Percentiles rank a stretch among this genome's conserved stretches.
Evolutionary conservation across 139 green algal genomes (phyloP).

Genomic region (Asterochloris erici): DNA sequence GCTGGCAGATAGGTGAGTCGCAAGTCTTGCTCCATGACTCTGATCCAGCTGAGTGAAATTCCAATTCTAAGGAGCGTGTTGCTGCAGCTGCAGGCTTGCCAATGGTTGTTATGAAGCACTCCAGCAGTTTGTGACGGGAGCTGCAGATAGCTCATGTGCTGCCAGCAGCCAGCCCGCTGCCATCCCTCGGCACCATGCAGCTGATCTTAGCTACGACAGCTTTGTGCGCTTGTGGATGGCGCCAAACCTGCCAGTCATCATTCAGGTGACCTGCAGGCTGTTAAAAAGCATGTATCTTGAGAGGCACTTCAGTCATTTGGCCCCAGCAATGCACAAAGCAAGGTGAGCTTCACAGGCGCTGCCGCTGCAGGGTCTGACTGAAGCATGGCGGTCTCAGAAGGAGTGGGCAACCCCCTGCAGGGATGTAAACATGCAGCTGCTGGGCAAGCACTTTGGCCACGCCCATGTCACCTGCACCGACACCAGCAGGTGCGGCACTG

Average conservation of each 20-base stretch:
- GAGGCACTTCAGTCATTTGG: neutral
- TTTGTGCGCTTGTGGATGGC: slow-evolving; percentile 62
- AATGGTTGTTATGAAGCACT: neutral
- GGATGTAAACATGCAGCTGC: slow-evolving; percentile 19
- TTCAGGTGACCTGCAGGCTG: slow-evolving; percentile 35
- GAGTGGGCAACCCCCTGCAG: slow-evolving; percentile 45
- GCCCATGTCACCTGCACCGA: slow-evolving; percentile 43
- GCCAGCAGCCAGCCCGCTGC: neutral
- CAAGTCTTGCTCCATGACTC: neutral
- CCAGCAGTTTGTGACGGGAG: too few relatives aligned
- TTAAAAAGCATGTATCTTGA: neutral
- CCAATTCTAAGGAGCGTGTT: neutral
- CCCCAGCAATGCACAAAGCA: neutral
- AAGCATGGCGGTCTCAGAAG: slow-evolving; percentile 34
- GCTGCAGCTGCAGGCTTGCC: neutral
- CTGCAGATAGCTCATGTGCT: neutral
- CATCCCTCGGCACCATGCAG: neutral
- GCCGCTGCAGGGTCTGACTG: slow-evolving; percentile 28
- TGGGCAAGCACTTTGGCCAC: slow-evolving; percentile 38
- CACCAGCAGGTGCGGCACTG: slow-evolving; percentile 26
- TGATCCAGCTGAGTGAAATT: neutral
- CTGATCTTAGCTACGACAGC: slow-evolving; percentile 43
- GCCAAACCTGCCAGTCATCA: slow-evolving; percentile 60
- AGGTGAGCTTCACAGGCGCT: neutral
- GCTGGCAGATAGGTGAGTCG: slow-evolving; percentile 16